A percentile compares a stretch with the other conserved stretches of the same genome.
These are phyloP conservation scores for Aegilops umbellulata DNA, from an alignment of 176 grass and related monocot species.

Conservation along the genomic window DNA sequence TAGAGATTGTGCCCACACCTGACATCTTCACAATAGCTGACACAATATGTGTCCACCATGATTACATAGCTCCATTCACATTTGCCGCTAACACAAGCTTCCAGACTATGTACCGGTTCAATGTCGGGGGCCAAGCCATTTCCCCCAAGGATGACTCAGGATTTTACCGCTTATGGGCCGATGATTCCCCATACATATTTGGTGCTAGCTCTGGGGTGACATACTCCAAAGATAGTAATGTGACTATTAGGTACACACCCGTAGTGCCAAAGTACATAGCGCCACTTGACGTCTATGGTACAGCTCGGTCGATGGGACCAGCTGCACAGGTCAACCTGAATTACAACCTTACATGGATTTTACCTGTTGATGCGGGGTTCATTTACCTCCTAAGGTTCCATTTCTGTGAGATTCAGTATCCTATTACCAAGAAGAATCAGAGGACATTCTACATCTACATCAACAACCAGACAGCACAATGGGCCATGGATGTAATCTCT, in stretches of 20 bases:
- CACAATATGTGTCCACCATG: not conserved
- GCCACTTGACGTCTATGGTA: slow-evolving; percentile 11
- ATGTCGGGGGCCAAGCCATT: slow-evolving; percentile 6
- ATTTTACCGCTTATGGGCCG: slow-evolving; percentile 11
- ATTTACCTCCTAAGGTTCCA: slow-evolving; percentile 30
- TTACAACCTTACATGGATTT: slow-evolving; percentile 46
- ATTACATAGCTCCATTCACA: not conserved
- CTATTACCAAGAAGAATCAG: not conserved
- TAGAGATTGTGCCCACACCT: slow-evolving; percentile 36
- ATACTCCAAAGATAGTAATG: not conserved
- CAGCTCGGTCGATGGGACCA: slow-evolving; percentile 28
- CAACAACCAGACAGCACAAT: not conserved
- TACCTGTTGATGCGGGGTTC: slow-evolving; percentile 7
- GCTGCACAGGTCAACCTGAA: not conserved
- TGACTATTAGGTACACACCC: slow-evolving; percentile 16
- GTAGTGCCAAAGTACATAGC: not conserved
- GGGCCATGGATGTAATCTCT: not conserved
- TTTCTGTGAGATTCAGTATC: slow-evolving; percentile 35
- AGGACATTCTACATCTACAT: slow-evolving; percentile 28
- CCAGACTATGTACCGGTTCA: slow-evolving; percentile 31
- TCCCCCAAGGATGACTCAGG: not conserved
- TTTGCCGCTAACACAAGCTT: not conserved
- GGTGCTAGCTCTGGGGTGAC: not conserved
- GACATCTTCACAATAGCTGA: not conserved
- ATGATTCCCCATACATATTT: slow-evolving; percentile 6